These are phyloP conservation scores for Xylaria grammica DNA, from an alignment of 495 filamentous ascomycete species.

Conservation along the genomic window DNA sequence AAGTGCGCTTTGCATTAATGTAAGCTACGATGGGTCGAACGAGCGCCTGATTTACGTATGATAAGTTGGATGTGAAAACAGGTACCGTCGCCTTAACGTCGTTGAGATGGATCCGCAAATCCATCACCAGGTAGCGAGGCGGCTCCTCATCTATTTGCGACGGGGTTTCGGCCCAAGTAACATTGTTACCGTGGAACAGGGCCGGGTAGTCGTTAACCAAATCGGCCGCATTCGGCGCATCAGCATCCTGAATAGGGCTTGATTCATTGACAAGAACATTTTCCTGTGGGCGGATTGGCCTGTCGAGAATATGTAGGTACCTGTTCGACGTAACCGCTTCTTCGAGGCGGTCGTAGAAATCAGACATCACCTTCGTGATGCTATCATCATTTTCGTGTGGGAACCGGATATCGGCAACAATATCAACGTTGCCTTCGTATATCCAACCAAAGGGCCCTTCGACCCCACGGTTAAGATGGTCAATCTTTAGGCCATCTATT, in stretches of 20 bases:
- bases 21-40: slow-evolving; percentile 98
- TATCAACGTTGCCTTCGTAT: slow-evolving; percentile 92
- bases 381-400: slow-evolving; percentile 84
- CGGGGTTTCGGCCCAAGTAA: background rate
- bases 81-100: slow-evolving; percentile 90
- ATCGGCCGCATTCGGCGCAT: slow-evolving; percentile 10
- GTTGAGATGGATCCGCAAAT: slow-evolving; percentile 87
- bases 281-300: slow-evolving; percentile 33
- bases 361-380: slow-evolving; percentile 87
- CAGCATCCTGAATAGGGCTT: slow-evolving; percentile 23
- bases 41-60: slow-evolving; percentile 94
- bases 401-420: slow-evolving; percentile 93
- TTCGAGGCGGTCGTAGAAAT: slow-evolving; percentile 93
- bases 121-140: slow-evolving; percentile 82
- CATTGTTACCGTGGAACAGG: slow-evolving; percentile 14
- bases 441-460: slow-evolving; percentile 98
- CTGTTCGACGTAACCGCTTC: slow-evolving; percentile 82
- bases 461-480: slow-evolving; percentile 93
- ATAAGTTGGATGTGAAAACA: slow-evolving; percentile 84
- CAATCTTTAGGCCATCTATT: slow-evolving; percentile 92
- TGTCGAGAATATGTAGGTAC: slow-evolving; percentile 54
- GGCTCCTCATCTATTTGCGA: slow-evolving; percentile 45
- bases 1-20: slow-evolving; percentile 90
- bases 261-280: slow-evolving; percentile 35
- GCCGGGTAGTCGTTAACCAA: slow-evolving; percentile 19